Evolutionary conservation across 2,329 filamentous ascomycete genomes (phyloP), one percentile per base, ranked within the genome.

Genomic region (Chaetomium globosum): DNA sequence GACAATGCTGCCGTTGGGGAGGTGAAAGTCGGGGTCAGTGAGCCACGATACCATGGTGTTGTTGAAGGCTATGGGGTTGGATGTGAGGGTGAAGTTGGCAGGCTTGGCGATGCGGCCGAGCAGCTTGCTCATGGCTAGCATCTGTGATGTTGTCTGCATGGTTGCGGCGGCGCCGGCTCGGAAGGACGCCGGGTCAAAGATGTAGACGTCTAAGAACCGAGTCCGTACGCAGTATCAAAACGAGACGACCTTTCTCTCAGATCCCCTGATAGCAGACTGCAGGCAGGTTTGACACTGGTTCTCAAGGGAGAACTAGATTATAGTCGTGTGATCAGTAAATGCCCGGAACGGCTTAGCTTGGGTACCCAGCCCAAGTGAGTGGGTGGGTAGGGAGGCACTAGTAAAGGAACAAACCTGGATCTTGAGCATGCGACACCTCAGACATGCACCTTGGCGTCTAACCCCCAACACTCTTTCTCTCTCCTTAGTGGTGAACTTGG

Each of bases 181-280:
- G 21, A 9, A 60, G 6, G 56, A 61, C 12, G 61, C 63, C 5
- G 53, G 19, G 21, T 59, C 59, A 30, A 73, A 73, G 52, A 75
- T 75, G 65, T 75, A 72, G 52, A 74, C 71, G 59, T 74, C 73
- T 65, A 60, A 66, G 61, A 74, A 75, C 12, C 70, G 67, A 6
- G 73, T 74, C 9, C 73, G 67, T 16, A 75, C 70, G 64, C 72
- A 74, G 71, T 72, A 74, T 65, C 72, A 73, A 48, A 73, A 74
- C 0, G 72, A 73, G 58, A 74, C 52, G 0, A 74, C 73, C 60
- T 71, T 74, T 46, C 71, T 69, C 66, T 72, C 71, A 23, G 63
- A 69, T 0, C 72, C 72, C 23, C 64, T 67, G 43, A 73, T 70
- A 16, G 72, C 73, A 21, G 72, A 75, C 13, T 70, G 69, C 19